Percentiles rank a stretch among this genome's conserved stretches.
Conservation (phyloP, 2,329 filamentous ascomycete genomes). For the Bipolaris zeicola region DNA sequence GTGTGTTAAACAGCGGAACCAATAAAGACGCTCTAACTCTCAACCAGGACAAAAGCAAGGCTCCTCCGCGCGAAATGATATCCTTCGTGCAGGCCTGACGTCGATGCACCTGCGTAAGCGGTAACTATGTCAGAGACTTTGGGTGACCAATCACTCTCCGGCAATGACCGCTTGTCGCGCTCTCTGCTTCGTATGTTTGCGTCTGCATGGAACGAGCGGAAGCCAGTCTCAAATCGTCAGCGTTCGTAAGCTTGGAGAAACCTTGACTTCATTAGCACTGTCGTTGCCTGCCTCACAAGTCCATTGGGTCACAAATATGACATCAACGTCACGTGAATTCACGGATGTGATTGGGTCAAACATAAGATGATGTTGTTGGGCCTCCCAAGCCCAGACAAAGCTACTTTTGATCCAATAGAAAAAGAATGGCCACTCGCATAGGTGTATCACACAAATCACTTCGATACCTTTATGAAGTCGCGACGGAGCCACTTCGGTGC, state of each 20-base stretch:
- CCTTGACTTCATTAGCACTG: neutral
- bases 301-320: neutral
- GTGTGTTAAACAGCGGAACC: neutral
- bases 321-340: conserved; percentile 6
- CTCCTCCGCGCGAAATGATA: neutral
- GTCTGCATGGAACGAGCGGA: neutral
- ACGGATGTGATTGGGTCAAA: neutral
- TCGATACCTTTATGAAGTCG: conserved; percentile 11
- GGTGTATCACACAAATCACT: neutral
- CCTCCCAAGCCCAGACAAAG: neutral
- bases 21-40: neutral
- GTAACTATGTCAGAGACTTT: neutral
- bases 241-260: neutral
- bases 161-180: neutral
- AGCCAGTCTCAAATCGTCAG: neutral
- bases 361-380: neutral
- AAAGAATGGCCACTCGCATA: neutral
- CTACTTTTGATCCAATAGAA: neutral
- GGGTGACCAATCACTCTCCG: neutral
- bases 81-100: neutral
- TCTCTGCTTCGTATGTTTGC: neutral
- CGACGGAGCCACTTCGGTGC: conserved; percentile 15
- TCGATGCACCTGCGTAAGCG: neutral
- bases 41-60: neutral
- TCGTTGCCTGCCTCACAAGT: neutral